These are phyloP conservation scores for Aureobasidium sp. DNA, from an alignment of 2,329 filamentous ascomycete genomes.

Conservation along the genomic window DNA sequence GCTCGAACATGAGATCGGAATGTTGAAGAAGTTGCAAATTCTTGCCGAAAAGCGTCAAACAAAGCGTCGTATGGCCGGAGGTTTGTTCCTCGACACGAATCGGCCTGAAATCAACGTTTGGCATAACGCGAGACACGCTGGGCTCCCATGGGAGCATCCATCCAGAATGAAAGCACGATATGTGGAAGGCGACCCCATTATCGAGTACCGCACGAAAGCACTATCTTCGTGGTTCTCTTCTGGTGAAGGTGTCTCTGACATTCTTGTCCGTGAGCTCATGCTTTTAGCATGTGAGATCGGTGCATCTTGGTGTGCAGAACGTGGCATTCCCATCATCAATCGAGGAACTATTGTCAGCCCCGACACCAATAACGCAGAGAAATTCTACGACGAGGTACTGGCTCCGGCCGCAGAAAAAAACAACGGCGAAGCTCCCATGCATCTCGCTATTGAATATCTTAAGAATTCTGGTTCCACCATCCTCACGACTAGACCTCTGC, in stretches of 20 bases:
- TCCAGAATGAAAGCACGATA: conserved; percentile 28
- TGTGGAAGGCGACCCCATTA: conserved; percentile 36
- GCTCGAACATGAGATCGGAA: conserved; percentile 13
- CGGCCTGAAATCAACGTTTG: conserved; percentile 28
- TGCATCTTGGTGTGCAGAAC: conserved; percentile 43
- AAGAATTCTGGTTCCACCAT: conserved; percentile 32
- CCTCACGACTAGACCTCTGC: conserved; percentile 38
- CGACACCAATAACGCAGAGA: conserved; percentile 15
- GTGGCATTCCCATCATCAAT: conserved; percentile 43
- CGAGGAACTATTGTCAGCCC: conserved; percentile 28
- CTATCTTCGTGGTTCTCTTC: conserved; percentile 26
- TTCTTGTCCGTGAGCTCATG: conserved; percentile 43
- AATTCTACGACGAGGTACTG: conserved; percentile 27
- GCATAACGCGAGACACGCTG: conserved; percentile 21
- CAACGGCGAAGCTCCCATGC: conserved; percentile 25
- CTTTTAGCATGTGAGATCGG: conserved; percentile 45
- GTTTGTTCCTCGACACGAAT: conserved; percentile 25
- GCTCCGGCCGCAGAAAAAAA: conserved; percentile 28
- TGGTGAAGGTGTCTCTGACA: conserved; percentile 15
- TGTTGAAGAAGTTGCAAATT: conserved; percentile 19
- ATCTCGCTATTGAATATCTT: conserved; percentile 33
- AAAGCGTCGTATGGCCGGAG: conserved; percentile 29
- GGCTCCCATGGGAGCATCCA: conserved; percentile 33
- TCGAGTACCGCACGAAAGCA: conserved; percentile 26
- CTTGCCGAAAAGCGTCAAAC: conserved; percentile 26